A percentile compares a stretch with the other conserved stretches of the same genome.
These are phyloP conservation scores for Plectranthus barbatus DNA, from an alignment of 257 asterid genomes.

Conservation along the genomic window DNA sequence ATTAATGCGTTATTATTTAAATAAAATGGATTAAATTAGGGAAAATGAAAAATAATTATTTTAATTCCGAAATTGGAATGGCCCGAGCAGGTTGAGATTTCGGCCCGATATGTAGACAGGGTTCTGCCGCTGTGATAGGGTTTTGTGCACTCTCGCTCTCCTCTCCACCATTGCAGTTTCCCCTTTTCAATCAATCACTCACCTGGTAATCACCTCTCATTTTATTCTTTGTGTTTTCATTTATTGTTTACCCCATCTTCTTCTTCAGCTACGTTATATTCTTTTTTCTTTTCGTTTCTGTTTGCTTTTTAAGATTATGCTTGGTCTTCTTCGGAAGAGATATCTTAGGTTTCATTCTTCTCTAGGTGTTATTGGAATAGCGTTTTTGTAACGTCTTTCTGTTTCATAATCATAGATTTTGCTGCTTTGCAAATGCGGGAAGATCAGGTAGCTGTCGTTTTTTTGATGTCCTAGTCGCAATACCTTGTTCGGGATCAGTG, in stretches of 20 bases:
- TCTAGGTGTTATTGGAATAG: neutral
- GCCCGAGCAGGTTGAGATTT: neutral
- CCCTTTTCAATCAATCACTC: neutral
- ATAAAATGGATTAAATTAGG: no score
- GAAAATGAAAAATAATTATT: no score
- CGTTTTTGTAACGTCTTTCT: neutral
- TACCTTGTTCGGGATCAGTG: neutral
- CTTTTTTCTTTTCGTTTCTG: neutral
- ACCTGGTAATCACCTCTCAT: neutral
- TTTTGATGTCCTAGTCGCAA: neutral
- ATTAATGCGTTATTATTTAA: no score
- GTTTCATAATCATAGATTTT: neutral
- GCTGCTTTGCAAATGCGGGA: neutral
- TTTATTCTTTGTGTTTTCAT: no score
- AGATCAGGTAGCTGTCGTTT: neutral
- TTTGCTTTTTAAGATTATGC: neutral
- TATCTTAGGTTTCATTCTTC: neutral
- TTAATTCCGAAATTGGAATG: neutral
- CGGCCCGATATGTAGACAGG: no score
- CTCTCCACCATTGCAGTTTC: neutral
- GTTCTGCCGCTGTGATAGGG: neutral
- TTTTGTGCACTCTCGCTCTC: neutral
- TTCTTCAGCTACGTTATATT: neutral
- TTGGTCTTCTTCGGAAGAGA: neutral
- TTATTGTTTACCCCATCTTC: no score